Conservation (phyloP, 495 filamentous ascomycete genomes). For the Pyrenula massariospora region DNA sequence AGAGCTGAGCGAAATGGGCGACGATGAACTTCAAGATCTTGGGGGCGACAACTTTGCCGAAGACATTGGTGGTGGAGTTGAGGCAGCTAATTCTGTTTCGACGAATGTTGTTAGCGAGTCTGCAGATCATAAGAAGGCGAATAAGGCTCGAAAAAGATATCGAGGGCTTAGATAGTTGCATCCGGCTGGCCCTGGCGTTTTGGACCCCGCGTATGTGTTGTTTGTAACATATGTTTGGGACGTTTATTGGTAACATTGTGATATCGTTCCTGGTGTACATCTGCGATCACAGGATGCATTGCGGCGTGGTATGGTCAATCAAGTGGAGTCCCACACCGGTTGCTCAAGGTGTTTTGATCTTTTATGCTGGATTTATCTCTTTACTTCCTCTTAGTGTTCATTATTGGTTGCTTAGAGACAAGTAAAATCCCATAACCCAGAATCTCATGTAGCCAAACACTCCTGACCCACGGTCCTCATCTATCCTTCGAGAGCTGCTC, state of each 20-base stretch:
- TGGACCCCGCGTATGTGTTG: not conserved
- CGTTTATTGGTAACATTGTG: not conserved
- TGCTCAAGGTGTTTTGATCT: no score
- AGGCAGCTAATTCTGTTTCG: not conserved
- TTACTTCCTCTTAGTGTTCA: no score
- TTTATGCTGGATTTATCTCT: no score
- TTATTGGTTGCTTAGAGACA: no score
- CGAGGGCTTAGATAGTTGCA: conserved; percentile 14
- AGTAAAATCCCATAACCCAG: no score
- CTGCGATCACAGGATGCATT: no score
- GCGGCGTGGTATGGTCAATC: not conserved
- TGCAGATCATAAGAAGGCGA: conserved; percentile 12
- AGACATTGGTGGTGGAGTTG: not conserved
- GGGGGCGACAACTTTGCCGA: conserved; percentile 31
- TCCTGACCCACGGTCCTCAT: no score
- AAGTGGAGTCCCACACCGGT: no score
- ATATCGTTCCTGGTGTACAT: no score
- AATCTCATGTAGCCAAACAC: no score
- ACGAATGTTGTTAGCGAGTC: not conserved
- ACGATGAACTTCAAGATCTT: conserved; percentile 66
- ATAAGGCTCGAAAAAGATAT: conserved; percentile 27
- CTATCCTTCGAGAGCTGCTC: no score
- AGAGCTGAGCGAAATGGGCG: conserved; percentile 78
- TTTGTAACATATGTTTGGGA: not conserved
- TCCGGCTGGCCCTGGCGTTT: not conserved